Evolutionary conservation across 2,329 filamentous ascomycete genomes (phyloP), one percentile per base, ranked within the genome.

Genomic region (Cercospora canescens): DNA sequence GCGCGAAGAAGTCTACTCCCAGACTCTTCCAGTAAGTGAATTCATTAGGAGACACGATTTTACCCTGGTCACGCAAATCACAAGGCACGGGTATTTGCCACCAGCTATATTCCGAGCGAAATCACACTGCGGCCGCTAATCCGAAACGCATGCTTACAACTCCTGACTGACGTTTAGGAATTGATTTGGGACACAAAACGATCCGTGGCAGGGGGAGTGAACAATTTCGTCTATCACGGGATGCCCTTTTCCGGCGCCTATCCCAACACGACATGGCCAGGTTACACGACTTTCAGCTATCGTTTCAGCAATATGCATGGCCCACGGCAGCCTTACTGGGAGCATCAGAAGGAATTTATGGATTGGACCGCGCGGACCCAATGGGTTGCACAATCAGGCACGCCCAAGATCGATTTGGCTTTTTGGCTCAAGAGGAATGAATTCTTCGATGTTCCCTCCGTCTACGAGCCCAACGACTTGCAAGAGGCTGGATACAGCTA

Each of bases 231-330:
- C 4, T 69, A 84, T 7, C 83, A 85, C 65, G 83, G 82, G 0
- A 75, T 75, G 54, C 71, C 81, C 0, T 82, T 80, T 58, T 76
- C 77, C 0, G 79, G 79, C 1, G 68, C 78, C 5, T 84, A 84
- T 61, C 71, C 71, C 0, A 79, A 81, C 57, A 84, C 83, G 0
- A 84, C 83, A 0, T 85, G 83, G 83, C 83, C 83, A 0, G 81
- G 80, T 0, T 83, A 78, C 60, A 80, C 79, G 0, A 76, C 82
- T 0, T 84, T 85, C 64, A 64, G 60, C 6, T 85, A 82, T 66
- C 45, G 74, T 0, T 83, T 80, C 62, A 77, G 78, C 0, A 80
- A 81, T n/a, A 77, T 80, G 72, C 78, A 79, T 64, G 74, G 74
- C 4, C 73, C 70, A 0, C 74, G 78, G 6, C 79, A 82, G 57